These are phyloP conservation scores for Hypoxylon sp. DNA, from an alignment of 2,329 filamentous ascomycete genomes.

Conservation along the genomic window DNA sequence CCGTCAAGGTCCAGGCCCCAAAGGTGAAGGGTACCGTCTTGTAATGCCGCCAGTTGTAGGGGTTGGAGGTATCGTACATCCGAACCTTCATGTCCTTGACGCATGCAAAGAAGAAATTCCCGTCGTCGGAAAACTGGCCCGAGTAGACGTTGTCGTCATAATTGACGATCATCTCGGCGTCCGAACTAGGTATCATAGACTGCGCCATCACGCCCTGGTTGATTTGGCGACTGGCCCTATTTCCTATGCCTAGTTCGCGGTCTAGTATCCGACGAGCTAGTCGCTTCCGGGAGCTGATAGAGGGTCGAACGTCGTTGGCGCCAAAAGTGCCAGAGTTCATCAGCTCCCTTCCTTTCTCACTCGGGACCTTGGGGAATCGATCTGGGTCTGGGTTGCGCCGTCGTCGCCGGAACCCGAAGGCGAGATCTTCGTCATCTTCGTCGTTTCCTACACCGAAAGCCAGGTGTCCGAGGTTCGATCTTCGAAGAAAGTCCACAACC, in stretches of 20 bases:
- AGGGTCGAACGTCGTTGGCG: slow-evolving; percentile 59
- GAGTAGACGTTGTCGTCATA: slow-evolving; percentile 89
- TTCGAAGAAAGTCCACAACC: slow-evolving; percentile 52
- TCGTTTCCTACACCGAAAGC: slow-evolving; percentile 48
- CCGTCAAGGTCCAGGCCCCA: slow-evolving; percentile 95
- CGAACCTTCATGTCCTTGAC: slow-evolving; percentile 93
- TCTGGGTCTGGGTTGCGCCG: slow-evolving; percentile 56
- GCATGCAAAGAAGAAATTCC: slow-evolving; percentile 95
- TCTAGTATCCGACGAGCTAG: slow-evolving; percentile 77
- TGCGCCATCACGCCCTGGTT: slow-evolving; percentile 73
- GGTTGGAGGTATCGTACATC: slow-evolving; percentile 97
- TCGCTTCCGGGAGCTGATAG: slow-evolving; percentile 62
- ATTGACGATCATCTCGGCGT: slow-evolving; percentile 86
- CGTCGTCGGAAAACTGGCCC: slow-evolving; percentile 95
- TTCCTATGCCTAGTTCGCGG: slow-evolving; percentile 79
- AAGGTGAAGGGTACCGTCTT: slow-evolving; percentile 86
- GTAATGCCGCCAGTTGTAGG: slow-evolving; percentile 95
- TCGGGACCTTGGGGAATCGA: slow-evolving; percentile 84
- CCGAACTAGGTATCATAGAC: slow-evolving; percentile 78
- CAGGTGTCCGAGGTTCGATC: slow-evolving; percentile 49
- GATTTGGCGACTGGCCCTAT: slow-evolving; percentile 64
- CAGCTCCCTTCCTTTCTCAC: slow-evolving; percentile 74
- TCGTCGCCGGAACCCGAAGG: slow-evolving; percentile 55
- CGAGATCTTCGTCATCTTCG: slow-evolving; percentile 44
- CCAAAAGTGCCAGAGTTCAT: slow-evolving; percentile 89